Evolutionary conservation across 768 basidiomycete genomes (phyloP), one percentile per base, ranked within the genome.

Genomic region (Xerocomellus intermedius): DNA sequence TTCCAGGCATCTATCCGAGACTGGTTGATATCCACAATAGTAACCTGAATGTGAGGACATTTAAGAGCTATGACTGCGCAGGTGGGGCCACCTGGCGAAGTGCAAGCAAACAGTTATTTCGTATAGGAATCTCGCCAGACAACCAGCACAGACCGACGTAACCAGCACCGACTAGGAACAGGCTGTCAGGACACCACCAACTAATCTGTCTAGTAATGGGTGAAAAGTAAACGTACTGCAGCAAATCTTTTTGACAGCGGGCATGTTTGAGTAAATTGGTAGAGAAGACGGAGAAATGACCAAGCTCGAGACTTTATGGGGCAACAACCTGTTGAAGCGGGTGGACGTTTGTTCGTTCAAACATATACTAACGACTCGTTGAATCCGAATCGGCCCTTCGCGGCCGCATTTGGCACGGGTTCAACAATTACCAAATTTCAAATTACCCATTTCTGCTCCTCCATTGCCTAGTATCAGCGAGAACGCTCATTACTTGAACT

Each of bases 1-100:
- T 99, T 99, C 97, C 97, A 99, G 17, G 95, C 96, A 70, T 93
- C 91, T 73, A 99, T 85, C 57, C 97, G 89, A 55, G 87, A 79
- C 70, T 94, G 80, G 82, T 98, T 98, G 64, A 99, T 81, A 75
- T 99, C 97, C 66, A 98, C 97, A 65, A 99, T 99, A 65, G 94
- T 99, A 69, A 99, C 96, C 42, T 77, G 77, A 75, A 98, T 91
- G 68, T 95, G 82, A 46, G 94, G 92, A 71, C 94, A 96, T 73
- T 92, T 94, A 62, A 91, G 79, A 19, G 94, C 94, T 64, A 97
- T 92, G 68, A 97, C 94, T 44, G 94, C 90, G 69, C 94, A 96
- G 42, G 94, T 98, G 24, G 94, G 94, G 33, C 94, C 94, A 69
- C 94, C 93, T 94, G 61, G 42, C 55, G 36, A 56, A 43, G 49